Evolutionary conservation across 768 basidiomycete species (phyloP).

Genomic region (Lentinula guzmanii): DNA sequence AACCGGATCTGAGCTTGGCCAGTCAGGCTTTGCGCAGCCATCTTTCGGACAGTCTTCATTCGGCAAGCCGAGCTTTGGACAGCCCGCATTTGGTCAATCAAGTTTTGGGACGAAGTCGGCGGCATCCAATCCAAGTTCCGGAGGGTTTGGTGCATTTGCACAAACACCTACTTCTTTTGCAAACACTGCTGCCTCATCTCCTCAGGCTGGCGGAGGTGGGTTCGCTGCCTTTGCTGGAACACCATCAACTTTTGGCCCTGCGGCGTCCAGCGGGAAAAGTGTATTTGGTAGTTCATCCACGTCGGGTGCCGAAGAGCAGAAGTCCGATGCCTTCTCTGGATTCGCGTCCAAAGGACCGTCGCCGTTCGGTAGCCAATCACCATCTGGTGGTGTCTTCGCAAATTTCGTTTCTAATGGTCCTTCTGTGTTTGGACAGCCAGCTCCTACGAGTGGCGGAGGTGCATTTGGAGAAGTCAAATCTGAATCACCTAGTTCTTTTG

Average conservation of each 20-base stretch:
- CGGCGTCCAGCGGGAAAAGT: conserved; percentile 5
- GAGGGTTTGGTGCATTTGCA: conserved; percentile 7
- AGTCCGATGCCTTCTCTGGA: not conserved
- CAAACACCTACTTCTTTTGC: not conserved
- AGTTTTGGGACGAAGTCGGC: conserved; percentile 26
- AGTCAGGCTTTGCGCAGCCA: conserved; percentile 23
- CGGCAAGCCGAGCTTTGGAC: conserved; percentile 33
- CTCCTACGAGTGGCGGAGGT: not conserved
- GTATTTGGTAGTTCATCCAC: not conserved
- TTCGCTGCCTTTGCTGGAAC: conserved; percentile 10
- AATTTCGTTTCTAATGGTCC: conserved; percentile 3
- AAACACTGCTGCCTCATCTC: not conserved
- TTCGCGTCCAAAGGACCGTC: conserved; percentile 7
- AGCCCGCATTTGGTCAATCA: conserved; percentile 29
- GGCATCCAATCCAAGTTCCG: not conserved
- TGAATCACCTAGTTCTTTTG: not conserved
- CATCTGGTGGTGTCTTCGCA: not conserved
- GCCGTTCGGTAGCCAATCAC: not conserved
- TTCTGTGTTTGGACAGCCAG: conserved; percentile 6
- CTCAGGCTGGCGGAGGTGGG: conserved; percentile 6
- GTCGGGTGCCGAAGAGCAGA: not conserved
- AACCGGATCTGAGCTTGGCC: conserved; percentile 19
- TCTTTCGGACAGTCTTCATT: conserved; percentile 22
- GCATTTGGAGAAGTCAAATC: not conserved
- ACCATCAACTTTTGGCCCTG: conserved; percentile 22